Conservation (phyloP, 1,284 basidiomycete genomes). For the Rhodotorula sp. region DNA sequence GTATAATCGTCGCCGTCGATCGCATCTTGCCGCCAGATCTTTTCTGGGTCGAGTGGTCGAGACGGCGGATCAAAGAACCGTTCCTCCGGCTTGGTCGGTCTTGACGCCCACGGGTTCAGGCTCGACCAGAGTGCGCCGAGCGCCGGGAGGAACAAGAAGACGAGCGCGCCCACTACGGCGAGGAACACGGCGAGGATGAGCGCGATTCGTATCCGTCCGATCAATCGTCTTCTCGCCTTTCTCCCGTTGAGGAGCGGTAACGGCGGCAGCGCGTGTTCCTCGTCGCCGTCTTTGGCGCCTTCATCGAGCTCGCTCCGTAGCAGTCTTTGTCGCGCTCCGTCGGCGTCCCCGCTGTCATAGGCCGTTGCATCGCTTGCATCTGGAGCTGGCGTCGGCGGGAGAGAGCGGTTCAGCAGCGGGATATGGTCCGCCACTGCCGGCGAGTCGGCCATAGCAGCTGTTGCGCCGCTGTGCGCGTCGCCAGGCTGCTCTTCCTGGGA, state of each 20-base stretch:
- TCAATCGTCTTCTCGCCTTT: neutral
- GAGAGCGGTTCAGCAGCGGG: constrained; percentile 1
- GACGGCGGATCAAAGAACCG: neutral
- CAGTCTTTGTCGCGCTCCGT: neutral
- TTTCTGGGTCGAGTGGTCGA: neutral
- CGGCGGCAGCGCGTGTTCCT: neutral
- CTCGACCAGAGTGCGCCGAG: neutral
- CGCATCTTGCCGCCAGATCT: neutral
- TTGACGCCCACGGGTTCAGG: neutral
- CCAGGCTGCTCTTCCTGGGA: no score
- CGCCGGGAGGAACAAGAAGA: neutral
- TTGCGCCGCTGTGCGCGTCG: no score
- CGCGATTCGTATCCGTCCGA: neutral
- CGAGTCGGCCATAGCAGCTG: no score
- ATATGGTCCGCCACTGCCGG: neutral
- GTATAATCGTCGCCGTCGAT: constrained; percentile 12
- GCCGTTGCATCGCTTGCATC: neutral
- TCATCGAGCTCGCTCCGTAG: neutral
- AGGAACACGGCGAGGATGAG: neutral
- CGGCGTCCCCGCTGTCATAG: neutral
- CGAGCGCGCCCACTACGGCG: neutral
- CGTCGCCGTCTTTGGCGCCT: neutral
- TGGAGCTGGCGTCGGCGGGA: neutral
- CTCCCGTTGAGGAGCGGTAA: neutral
- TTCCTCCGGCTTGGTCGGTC: neutral